A percentile compares a stretch with the other conserved stretches of the same genome.
Evolutionary conservation across 2,329 filamentous ascomycete genomes (phyloP).

Genomic region (Aureobasidium mangrovei): DNA sequence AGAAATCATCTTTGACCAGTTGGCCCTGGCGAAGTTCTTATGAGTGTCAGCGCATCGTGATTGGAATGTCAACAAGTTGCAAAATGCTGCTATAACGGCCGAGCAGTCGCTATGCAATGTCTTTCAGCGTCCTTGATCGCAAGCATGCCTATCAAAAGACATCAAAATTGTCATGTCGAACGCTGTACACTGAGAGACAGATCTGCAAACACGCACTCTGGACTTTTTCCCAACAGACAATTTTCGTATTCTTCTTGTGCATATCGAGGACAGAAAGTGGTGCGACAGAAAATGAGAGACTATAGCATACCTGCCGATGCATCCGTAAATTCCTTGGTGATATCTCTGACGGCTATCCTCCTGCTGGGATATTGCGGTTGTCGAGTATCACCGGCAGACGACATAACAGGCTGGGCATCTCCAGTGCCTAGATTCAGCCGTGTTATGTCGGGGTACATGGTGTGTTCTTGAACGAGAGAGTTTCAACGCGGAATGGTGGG

Average conservation of each 20-base stretch:
- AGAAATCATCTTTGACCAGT: constrained; percentile 86
- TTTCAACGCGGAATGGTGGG: not conserved
- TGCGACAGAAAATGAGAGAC: not conserved
- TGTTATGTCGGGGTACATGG: constrained; percentile 11
- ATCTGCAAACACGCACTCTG: too few species aligned
- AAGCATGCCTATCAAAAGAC: too few species aligned
- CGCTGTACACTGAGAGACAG: too few species aligned
- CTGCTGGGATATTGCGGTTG: not conserved
- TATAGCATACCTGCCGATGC: constrained; percentile 22
- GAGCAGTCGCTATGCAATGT: too few species aligned
- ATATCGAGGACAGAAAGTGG: too few species aligned
- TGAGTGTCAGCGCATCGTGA: not conserved
- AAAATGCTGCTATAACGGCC: too few species aligned
- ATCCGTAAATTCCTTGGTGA: constrained; percentile 28
- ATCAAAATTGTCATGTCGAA: too few species aligned
- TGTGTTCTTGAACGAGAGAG: not conserved
- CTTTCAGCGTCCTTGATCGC: too few species aligned
- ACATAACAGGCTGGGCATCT: not conserved
- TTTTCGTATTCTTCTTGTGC: too few species aligned
- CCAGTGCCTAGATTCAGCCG: not conserved
- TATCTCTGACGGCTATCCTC: constrained; percentile 20
- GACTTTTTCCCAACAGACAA: too few species aligned
- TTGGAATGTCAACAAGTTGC: too few species aligned
- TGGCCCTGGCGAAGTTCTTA: constrained; percentile 61
- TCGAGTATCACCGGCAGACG: not conserved